Percentiles rank a stretch among this genome's conserved stretches.
phyloP scores from a whole-genome alignment of 83 land plant genomes.

The Diphasiastrum complanatum region DNA sequence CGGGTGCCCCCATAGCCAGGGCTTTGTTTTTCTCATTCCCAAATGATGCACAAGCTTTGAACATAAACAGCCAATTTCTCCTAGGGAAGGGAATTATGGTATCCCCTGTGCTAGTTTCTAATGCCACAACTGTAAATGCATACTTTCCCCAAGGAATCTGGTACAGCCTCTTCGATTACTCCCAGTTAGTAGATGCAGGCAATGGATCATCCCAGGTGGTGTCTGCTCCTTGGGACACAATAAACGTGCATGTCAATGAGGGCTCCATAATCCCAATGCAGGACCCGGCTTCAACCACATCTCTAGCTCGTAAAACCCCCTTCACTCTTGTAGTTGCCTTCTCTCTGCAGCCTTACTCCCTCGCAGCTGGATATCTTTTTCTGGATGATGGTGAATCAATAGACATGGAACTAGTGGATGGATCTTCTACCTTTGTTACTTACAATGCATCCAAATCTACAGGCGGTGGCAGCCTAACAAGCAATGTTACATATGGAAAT shows the following conservation, averaged over 20 bases:
- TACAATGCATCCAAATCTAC: slow-evolving; percentile 37
- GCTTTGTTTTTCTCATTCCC: slow-evolving; percentile 69
- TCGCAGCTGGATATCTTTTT: slow-evolving; percentile 48
- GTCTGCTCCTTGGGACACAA: slow-evolving; percentile 31
- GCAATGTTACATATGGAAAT: slow-evolving; percentile 43
- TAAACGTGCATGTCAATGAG: slow-evolving; percentile 36
- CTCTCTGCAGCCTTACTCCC: slow-evolving; percentile 19
- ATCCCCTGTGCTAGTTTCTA: slow-evolving; percentile 53
- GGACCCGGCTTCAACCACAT: slow-evolving; percentile 26
- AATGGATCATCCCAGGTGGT: slow-evolving; percentile 12
- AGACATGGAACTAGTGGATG: slow-evolving; percentile 52
- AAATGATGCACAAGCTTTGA: slow-evolving; percentile 27
- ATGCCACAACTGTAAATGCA: slow-evolving; percentile 21
- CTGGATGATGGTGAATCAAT: slow-evolving; percentile 62
- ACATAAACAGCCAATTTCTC: slow-evolving; percentile 55
- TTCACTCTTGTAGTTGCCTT: slow-evolving; percentile 35
- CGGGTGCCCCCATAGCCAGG: slow-evolving; percentile 2
- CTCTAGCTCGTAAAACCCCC: slow-evolving; percentile 24
- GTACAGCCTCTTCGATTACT: slow-evolving; percentile 25
- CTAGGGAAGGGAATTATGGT: slow-evolving; percentile 57
- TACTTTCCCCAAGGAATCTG: slow-evolving; percentile 29
- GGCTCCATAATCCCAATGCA: slow-evolving; percentile 42
- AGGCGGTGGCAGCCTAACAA: slow-evolving; percentile 36
- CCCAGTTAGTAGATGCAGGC: background rate
- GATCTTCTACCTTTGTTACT: slow-evolving; percentile 44